Percentiles rank a stretch among this genome's conserved stretches.
Conservation (phyloP, 164 flowering plant genomes). For the Umbilicus rupestris region DNA sequence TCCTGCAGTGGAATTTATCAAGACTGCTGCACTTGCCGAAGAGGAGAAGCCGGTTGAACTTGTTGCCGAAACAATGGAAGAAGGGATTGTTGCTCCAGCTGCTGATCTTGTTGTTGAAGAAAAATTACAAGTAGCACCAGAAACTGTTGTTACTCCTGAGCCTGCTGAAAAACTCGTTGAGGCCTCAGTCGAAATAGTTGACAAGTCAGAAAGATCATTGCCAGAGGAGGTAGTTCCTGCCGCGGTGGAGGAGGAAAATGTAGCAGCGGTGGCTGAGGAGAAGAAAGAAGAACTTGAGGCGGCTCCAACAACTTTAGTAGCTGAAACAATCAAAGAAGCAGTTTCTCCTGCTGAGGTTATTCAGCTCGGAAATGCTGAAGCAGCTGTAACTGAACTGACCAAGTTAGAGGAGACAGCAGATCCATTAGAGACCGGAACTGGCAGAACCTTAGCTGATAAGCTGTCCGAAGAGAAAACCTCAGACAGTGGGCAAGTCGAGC, state of each 20-base stretch:
- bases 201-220: background rate
- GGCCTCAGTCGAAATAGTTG: background rate
- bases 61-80: background rate
- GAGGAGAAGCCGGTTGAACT: slow-evolving; percentile 3
- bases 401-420: background rate
- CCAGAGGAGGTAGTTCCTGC: background rate
- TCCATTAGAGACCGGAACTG: background rate
- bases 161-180: background rate
- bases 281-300: background rate
- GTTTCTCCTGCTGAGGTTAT: background rate
- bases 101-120: background rate
- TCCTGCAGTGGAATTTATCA: background rate
- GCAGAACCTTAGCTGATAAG: slow-evolving; percentile 5
- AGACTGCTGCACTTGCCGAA: background rate
- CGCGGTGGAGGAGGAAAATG: background rate
- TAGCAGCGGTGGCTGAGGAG: background rate
- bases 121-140: background rate
- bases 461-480: slow-evolving; percentile 6
- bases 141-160: background rate
- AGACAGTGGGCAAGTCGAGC: background rate
- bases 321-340: background rate
- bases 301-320: background rate
- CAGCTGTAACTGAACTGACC: background rate
- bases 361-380: slow-evolving; percentile 2
- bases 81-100: background rate